Percentiles rank a stretch among this genome's conserved stretches.
These are phyloP conservation scores for Tulasnella sp. DNA, from an alignment of 768 basidiomycete genomes.

Conservation along the genomic window DNA sequence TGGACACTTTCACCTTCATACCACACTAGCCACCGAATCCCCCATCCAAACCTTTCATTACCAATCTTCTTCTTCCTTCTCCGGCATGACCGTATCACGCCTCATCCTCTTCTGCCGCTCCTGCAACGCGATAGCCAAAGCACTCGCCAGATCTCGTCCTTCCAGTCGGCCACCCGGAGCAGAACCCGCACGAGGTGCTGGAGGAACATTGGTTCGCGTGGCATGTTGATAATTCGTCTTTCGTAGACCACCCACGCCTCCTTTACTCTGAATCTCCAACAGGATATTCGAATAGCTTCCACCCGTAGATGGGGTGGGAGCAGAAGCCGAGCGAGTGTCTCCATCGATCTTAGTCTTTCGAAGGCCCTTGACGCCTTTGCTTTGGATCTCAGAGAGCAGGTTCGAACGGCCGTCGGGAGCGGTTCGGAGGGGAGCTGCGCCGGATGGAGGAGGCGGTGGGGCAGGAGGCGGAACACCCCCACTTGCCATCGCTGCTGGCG, in stretches of 20 bases:
- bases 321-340: too few species aligned
- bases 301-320: neutral
- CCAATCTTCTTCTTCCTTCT: slow-evolving; percentile 65
- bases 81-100: slow-evolving; percentile 62
- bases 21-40: too few species aligned
- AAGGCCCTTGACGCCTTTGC: slow-evolving; percentile 61
- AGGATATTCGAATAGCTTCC: neutral
- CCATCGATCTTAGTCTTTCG: slow-evolving; percentile 35
- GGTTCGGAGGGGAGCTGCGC: slow-evolving; percentile 26
- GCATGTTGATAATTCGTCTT: too few species aligned
- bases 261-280: too few species aligned
- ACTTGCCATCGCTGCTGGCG: slow-evolving; percentile 18
- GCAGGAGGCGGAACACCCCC: slow-evolving; percentile 26
- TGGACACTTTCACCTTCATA: too few species aligned
- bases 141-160: slow-evolving; percentile 69
- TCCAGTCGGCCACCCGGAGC: slow-evolving; percentile 27
- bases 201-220: neutral
- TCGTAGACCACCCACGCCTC: too few species aligned
- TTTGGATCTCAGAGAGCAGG: slow-evolving; percentile 72
- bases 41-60: too few species aligned
- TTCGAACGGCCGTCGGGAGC: slow-evolving; percentile 48
- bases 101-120: slow-evolving; percentile 80
- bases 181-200: slow-evolving; percentile 15
- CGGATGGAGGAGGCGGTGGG: slow-evolving; percentile 27
- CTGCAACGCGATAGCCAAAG: slow-evolving; percentile 71